Percentiles rank a stretch among this genome's conserved stretches.
Conservation (phyloP, 495 filamentous ascomycete species). For the Tirmania nivea region DNA sequence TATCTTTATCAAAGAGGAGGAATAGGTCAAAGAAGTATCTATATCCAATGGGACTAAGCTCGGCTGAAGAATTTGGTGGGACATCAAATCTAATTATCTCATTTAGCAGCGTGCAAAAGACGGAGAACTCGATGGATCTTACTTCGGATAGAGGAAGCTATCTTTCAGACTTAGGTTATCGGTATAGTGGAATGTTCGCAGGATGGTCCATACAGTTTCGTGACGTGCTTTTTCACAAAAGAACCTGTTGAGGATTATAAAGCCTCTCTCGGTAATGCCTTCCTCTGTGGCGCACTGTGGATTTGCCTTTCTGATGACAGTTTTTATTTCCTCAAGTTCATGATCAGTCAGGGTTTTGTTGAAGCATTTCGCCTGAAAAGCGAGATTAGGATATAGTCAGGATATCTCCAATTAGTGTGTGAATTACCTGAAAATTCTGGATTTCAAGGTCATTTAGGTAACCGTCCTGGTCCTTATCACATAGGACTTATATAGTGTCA, state of each 20-base stretch:
- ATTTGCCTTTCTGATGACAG: conserved; percentile 46
- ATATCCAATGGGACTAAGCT: conserved; percentile 85
- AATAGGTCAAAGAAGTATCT: conserved; percentile 96
- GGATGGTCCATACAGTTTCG: conserved; percentile 91
- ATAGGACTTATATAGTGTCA: conserved; percentile 28
- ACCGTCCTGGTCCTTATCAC: conserved; percentile 92
- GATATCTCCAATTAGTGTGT: neutral
- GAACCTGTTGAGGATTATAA: conserved; percentile 76
- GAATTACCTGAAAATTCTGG: conserved; percentile 51
- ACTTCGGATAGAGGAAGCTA: conserved; percentile 68
- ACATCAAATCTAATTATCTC: conserved; percentile 43
- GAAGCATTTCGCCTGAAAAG: conserved; percentile 42
- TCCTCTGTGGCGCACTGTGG: conserved; percentile 40
- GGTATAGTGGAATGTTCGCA: conserved; percentile 90
- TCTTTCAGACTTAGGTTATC: conserved; percentile 81
- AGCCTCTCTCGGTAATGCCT: conserved; percentile 62
- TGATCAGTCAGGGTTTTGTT: conserved; percentile 55
- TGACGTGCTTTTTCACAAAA: conserved; percentile 96
- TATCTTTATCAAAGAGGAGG: conserved; percentile 85
- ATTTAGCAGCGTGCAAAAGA: neutral
- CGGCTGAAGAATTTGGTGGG: conserved; percentile 71
- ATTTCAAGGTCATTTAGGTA: conserved; percentile 79
- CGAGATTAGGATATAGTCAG: neutral
- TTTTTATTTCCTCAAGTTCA: conserved; percentile 75
- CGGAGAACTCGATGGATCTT: neutral